These are phyloP conservation scores for Crinitomyces ghanaensis DNA, from an alignment of 805 yeast species.

Conservation along the genomic window DNA sequence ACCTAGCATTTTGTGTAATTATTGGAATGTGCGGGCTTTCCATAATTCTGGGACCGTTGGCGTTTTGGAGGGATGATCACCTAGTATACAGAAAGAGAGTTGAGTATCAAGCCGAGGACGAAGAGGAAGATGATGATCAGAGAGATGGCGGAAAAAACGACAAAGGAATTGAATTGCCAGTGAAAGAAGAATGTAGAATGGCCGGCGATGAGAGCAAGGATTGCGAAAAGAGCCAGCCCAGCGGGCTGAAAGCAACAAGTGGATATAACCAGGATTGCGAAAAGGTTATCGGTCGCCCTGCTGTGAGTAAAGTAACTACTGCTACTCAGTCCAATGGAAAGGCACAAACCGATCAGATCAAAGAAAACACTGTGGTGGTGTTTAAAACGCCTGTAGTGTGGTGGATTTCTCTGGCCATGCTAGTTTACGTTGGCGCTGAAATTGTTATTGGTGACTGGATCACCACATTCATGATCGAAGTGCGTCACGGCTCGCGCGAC, in stretches of 20 bases:
- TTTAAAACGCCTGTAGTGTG: constrained; percentile 20
- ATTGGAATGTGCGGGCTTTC: constrained; percentile 30
- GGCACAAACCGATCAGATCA: neutral
- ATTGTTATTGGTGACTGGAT: constrained; percentile 63
- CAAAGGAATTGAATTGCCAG: no score
- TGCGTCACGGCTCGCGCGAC: constrained; percentile 37
- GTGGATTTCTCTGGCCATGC: constrained; percentile 40
- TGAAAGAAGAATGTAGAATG: no score
- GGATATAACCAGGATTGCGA: no score
- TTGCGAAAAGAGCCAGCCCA: no score
- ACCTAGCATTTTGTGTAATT: constrained; percentile 39
- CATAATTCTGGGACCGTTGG: constrained; percentile 26
- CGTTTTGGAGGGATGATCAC: constrained; percentile 31
- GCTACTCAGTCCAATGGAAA: neutral
- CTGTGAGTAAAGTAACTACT: neutral
- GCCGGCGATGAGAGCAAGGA: no score
- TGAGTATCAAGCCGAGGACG: constrained; percentile 3
- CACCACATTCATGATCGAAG: constrained; percentile 46
- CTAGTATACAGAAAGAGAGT: constrained; percentile 6
- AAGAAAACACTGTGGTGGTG: constrained; percentile 1
- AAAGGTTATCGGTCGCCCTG: no score
- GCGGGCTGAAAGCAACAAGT: no score
- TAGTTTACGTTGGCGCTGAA: constrained; percentile 60
- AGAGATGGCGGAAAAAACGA: neutral
- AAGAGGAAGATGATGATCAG: neutral